A percentile compares a stretch with the other conserved stretches of the same genome.
Conservation (phyloP, 345 rosid genomes). For the Physaria fendleri region DNA sequence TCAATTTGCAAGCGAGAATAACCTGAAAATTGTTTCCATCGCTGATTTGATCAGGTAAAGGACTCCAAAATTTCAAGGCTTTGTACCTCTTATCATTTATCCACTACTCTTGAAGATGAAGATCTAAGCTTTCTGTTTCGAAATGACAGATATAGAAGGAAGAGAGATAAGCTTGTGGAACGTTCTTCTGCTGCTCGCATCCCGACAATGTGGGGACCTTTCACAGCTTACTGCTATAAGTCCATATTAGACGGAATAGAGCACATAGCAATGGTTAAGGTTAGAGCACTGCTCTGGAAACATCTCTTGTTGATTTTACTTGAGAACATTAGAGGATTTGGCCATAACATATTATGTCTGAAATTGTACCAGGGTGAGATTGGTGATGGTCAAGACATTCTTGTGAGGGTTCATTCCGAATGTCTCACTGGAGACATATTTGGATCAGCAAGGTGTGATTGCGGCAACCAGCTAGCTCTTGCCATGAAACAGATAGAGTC, state of each 20-base stretch:
- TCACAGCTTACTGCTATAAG: constrained; percentile 67
- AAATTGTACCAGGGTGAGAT: constrained; percentile 48
- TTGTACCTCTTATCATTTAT: not conserved
- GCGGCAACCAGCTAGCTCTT: constrained; percentile 72
- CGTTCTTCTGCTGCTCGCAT: constrained; percentile 66
- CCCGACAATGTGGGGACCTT: constrained; percentile 96
- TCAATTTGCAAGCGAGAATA: constrained; percentile 54
- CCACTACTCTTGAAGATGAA: not conserved
- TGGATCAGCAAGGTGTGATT: constrained; percentile 74
- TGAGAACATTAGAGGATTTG: not conserved
- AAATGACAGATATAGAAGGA: constrained; percentile 67
- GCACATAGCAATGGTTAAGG: constrained; percentile 99
- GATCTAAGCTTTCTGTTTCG: not conserved
- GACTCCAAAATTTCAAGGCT: not conserved
- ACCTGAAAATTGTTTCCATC: constrained; percentile 58
- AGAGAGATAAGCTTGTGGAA: constrained; percentile 73
- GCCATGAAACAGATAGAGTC: constrained; percentile 83
- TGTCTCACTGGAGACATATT: constrained; percentile 83
- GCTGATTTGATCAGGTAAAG: constrained; percentile 76
- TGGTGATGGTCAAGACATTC: constrained; percentile 75
- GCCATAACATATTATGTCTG: not conserved
- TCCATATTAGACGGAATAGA: constrained; percentile 87
- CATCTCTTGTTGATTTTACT: not conserved
- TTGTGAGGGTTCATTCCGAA: constrained; percentile 74
- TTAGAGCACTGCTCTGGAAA: constrained; percentile 31